phyloP scores from a whole-genome alignment of 345 rosid genomes.

The Syzygium aromaticum region DNA sequence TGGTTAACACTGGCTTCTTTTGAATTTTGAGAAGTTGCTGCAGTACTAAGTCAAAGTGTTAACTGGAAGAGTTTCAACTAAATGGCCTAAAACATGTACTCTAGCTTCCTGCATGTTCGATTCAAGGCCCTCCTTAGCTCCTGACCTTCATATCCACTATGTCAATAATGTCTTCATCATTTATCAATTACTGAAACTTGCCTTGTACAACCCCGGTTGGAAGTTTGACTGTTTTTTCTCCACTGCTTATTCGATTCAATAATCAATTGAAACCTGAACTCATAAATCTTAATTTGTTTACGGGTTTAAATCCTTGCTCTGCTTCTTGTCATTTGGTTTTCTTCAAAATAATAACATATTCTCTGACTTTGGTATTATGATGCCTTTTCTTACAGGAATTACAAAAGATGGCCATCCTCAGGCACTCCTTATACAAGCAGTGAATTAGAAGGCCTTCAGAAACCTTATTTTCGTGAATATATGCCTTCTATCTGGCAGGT shows the following conservation, averaged over 20 bases:
- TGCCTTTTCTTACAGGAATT: neutral
- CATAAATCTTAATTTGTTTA: neutral
- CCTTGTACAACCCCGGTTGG: neutral
- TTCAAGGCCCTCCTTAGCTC: neutral
- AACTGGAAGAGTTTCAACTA: neutral
- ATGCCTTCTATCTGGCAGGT: slow-evolving; percentile 96
- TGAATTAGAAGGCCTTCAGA: slow-evolving; percentile 21
- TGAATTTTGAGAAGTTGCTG: neutral
- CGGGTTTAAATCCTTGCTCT: neutral
- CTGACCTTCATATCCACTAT: neutral
- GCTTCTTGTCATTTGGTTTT: neutral
- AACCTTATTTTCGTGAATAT: slow-evolving; percentile 44
- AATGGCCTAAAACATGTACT: neutral
- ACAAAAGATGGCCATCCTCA: neutral
- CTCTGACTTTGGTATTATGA: neutral
- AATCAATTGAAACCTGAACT: neutral
- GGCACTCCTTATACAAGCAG: slow-evolving; percentile 23
- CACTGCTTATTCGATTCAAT: neutral
- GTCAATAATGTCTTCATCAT: neutral
- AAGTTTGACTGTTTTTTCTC: neutral
- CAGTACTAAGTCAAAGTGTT: neutral
- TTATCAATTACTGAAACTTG: neutral
- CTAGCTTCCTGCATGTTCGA: neutral
- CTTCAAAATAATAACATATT: neutral
- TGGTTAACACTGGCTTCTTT: neutral